Evolutionary conservation across 371 early-diverging fungal species (phyloP).

Genomic region (Basidiobolus meristosporus): DNA sequence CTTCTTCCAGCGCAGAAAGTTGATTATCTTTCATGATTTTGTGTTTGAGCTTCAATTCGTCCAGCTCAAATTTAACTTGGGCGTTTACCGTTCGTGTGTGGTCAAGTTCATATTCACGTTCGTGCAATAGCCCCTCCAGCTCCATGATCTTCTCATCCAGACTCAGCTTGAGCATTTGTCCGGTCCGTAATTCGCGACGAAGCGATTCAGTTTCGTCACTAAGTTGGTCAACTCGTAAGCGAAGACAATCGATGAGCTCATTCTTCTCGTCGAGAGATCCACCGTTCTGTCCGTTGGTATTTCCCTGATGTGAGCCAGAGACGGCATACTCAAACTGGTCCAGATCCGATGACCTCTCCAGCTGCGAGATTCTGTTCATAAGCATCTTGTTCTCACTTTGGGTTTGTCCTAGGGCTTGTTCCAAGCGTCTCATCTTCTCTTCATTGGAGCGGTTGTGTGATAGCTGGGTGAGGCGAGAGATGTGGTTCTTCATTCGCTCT

Average conservation of each 20-base stretch:
- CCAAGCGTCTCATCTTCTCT: not conserved
- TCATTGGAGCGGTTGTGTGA: not conserved
- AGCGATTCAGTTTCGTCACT: not conserved
- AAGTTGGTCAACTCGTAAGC: not conserved
- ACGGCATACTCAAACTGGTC: too few species aligned
- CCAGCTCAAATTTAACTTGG: too few species aligned
- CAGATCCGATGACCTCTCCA: not conserved
- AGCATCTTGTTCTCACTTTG: slow-evolving; percentile 1
- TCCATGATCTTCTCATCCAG: not conserved
- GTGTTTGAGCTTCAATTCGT: too few species aligned
- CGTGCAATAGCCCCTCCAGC: too few species aligned
- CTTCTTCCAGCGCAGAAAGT: too few species aligned
- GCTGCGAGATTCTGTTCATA: not conserved
- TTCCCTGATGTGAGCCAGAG: too few species aligned
- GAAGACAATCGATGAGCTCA: not conserved
- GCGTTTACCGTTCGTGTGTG: too few species aligned
- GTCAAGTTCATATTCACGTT: too few species aligned
- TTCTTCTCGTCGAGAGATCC: not conserved
- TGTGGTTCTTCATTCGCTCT: not conserved
- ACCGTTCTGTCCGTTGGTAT: too few species aligned
- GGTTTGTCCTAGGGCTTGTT: not conserved
- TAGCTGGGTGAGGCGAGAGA: not conserved
- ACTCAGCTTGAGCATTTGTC: not conserved
- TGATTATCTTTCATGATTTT: too few species aligned
- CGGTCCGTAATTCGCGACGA: slow-evolving; percentile 1